These are phyloP conservation scores for Lolium multiflorum DNA, from an alignment of 176 grass and related monocot species.

Conservation along the genomic window DNA sequence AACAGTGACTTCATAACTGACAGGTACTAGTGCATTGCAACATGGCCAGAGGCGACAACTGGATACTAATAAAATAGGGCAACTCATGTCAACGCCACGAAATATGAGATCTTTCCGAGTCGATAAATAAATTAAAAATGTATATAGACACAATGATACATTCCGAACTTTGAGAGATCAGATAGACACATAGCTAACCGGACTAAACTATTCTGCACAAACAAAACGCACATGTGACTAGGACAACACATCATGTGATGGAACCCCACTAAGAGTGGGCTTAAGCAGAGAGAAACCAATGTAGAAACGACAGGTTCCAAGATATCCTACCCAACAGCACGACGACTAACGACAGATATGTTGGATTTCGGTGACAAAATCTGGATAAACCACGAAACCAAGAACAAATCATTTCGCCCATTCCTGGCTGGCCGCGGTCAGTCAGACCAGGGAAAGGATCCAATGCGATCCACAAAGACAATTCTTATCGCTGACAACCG, in stretches of 20 bases:
- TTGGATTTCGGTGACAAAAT: slow-evolving; percentile 8
- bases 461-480: slow-evolving; percentile 44
- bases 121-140: neutral
- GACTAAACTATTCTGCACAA: slow-evolving; percentile 27
- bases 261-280: slow-evolving; percentile 20
- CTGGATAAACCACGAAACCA: slow-evolving; percentile 38
- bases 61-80: slow-evolving; percentile 32
- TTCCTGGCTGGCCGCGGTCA: neutral
- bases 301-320: slow-evolving; percentile 45
- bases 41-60: slow-evolving; percentile 13
- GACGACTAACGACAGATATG: slow-evolving; percentile 36
- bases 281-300: slow-evolving; percentile 40
- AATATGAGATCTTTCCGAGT: slow-evolving; percentile 13
- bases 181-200: slow-evolving; percentile 26
- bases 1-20: slow-evolving; percentile 21
- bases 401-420: slow-evolving; percentile 43
- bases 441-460: slow-evolving; percentile 37
- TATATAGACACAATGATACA: neutral
- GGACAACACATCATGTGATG: slow-evolving; percentile 40
- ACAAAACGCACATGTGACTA: slow-evolving; percentile 35
- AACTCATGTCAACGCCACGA: slow-evolving; percentile 36
- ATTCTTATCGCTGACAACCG: slow-evolving; percentile 38
- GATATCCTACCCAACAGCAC: slow-evolving; percentile 48
- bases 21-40: neutral
- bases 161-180: slow-evolving; percentile 15